These are phyloP conservation scores for Penicillium parvum DNA, from an alignment of 495 filamentous ascomycete genomes.

Conservation along the genomic window DNA sequence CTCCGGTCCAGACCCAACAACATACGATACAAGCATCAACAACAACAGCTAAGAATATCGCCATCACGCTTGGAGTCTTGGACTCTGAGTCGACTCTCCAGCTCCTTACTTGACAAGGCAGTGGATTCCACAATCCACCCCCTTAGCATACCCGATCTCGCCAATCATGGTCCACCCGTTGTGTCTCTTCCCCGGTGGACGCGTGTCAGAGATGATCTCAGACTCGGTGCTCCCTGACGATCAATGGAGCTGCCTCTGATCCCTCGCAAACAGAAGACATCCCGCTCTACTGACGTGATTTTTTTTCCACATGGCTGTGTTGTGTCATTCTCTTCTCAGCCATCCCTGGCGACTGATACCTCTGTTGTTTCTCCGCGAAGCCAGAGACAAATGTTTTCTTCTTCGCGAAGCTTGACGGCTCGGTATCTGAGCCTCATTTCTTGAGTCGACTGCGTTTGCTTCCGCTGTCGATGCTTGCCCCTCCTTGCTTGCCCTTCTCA, in stretches of 20 bases:
- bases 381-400: neutral
- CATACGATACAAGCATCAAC: too few species aligned
- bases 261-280: conserved; percentile 1
- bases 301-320: conserved; percentile 10
- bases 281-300: conserved; percentile 9
- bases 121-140: conserved; percentile 9
- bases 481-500: conserved; percentile 8
- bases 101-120: conserved; percentile 4
- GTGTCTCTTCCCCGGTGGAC: conserved; percentile 4
- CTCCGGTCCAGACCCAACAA: too few species aligned
- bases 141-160: conserved; percentile 14
- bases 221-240: conserved; percentile 9
- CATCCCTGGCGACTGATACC: neutral
- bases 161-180: conserved; percentile 5
- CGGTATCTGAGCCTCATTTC: neutral
- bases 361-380: neutral
- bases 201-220: conserved; percentile 11
- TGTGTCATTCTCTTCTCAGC: conserved; percentile 1
- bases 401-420: neutral
- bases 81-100: conserved; percentile 7
- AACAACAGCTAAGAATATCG: too few species aligned
- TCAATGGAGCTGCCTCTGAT: conserved; percentile 12
- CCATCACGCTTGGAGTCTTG: neutral
- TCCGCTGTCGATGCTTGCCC: conserved; percentile 15
- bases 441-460: neutral